Percentiles rank a stretch among this genome's conserved stretches.
These are phyloP conservation scores for Salix arbutifolia DNA, from an alignment of 345 rosid species.

Conservation along the genomic window DNA sequence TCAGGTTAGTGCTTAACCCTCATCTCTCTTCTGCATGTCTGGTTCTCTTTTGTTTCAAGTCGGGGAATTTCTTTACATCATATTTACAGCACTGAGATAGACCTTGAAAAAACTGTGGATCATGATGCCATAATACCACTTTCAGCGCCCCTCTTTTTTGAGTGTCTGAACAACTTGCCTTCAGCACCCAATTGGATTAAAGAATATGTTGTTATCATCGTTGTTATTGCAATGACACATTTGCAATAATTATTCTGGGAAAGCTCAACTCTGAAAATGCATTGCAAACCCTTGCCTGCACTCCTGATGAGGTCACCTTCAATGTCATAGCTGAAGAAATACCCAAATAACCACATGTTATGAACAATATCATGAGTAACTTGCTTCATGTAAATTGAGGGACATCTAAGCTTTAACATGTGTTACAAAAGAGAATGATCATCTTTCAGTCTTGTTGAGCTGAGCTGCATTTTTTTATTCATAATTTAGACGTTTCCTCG, in stretches of 20 bases:
- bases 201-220: too few relatives aligned
- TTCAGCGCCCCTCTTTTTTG: background rate
- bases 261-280: background rate
- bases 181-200: background rate
- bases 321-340: background rate
- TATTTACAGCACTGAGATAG: background rate
- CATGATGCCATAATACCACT: background rate
- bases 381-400: background rate
- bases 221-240: background rate
- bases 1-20: slow-evolving; percentile 47
- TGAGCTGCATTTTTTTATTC: background rate
- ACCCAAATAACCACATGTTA: background rate
- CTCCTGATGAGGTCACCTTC: background rate
- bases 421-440: background rate
- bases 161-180: background rate
- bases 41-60: background rate
- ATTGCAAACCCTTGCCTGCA: background rate
- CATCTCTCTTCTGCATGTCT: background rate
- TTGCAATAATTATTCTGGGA: background rate
- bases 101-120: background rate
- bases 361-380: background rate
- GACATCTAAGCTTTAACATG: background rate
- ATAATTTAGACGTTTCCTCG: background rate
- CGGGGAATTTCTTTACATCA: background rate
- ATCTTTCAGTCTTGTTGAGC: background rate